Base-by-base conservation (phyloP, 2,329 filamentous ascomycete species). In the Grosmannia huntii region DNA sequence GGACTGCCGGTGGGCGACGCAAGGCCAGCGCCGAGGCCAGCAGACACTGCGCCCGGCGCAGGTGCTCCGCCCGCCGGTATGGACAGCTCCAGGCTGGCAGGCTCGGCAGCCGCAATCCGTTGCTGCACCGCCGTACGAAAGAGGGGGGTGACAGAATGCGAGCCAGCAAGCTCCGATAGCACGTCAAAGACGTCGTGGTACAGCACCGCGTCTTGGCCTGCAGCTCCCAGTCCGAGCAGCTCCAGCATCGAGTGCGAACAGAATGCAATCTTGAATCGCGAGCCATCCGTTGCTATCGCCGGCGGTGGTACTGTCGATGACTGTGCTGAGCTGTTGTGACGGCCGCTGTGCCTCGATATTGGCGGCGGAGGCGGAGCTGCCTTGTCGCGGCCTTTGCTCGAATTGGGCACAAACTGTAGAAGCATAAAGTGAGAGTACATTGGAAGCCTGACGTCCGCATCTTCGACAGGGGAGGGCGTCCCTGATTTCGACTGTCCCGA, bases 171-270 rank as follows among this genome's bases (percentile, higher is more conserved):
- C n/a, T 77, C 72, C 5, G 71, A 68, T 5, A 84, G 71, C n/a
- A 82, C 74, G 48, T 75, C 72, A 65, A 83, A 83, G 14, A 82
- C 71, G 60, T 83, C 79, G 61, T 72, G 73, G 53, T 76, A 72
- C 53, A 72, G 65, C 19, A 77, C 69, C 1, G 70, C 67, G 2
- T 70, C 68, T 3, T 66, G 63, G 2, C 67, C 66, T 14, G 68
- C 66, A 38, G 69, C 65, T 19, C 68, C 68, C 2, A 78, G 68
- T 14, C 74, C 73, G 1, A 83, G 70, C 12, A 78, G 67, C 12
- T 77, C 73, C 0, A 76, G 68, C 53, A 78, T 73, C 1, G 61
- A 57, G 1, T 41, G 25, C 3, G 63, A 62, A 16, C 73, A 75
- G 65, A 73, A 78, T 9, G 72, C 67, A 36, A 81, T 71, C 57